Percentiles rank a stretch among this genome's conserved stretches.
Evolutionary conservation across 2,329 filamentous ascomycete species (phyloP).

Genomic region (Pezicula carpinea): DNA sequence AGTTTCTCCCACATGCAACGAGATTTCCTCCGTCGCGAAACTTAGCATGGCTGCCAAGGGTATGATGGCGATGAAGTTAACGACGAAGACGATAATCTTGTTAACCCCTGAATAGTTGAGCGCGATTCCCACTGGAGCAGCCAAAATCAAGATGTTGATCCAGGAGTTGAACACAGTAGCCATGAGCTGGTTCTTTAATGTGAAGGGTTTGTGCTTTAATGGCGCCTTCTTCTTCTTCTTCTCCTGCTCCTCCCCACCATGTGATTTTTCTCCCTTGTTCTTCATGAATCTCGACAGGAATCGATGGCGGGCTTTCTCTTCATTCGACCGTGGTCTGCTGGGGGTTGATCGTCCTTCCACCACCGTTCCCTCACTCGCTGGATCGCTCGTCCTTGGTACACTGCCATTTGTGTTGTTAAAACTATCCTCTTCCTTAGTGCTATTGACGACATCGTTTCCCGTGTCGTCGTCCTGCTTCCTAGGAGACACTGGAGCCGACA

Average conservation of each 20-base stretch:
- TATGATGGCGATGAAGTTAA: constrained; percentile 93
- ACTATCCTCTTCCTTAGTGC: constrained; percentile 10
- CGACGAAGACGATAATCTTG: constrained; percentile 66
- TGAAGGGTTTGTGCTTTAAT: constrained; percentile 45
- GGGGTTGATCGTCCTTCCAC: constrained; percentile 7
- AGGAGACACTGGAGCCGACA: constrained; percentile 12
- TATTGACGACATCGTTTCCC: constrained; percentile 1
- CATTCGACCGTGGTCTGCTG: constrained; percentile 11
- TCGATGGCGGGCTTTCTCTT: constrained; percentile 16
- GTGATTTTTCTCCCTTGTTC: constrained; percentile 7
- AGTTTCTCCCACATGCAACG: constrained; percentile 75
- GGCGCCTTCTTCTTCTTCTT: constrained; percentile 21
- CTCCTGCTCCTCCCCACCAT: constrained; percentile 8
- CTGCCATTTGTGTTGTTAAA: constrained; percentile 11
- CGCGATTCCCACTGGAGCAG: constrained; percentile 75
- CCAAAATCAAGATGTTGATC: constrained; percentile 78
- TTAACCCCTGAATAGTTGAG: constrained; percentile 60
- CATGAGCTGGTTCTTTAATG: constrained; percentile 60
- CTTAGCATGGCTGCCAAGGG: constrained; percentile 82
- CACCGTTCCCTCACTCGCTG: constrained; percentile 10
- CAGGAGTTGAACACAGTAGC: constrained; percentile 77
- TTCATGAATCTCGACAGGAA: constrained; percentile 14
- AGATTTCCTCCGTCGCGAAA: constrained; percentile 87
- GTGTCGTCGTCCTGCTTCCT: constrained; percentile 2
- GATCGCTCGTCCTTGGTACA: constrained; percentile 13